phyloP scores from a whole-genome alignment of 371 early-diverging fungal species.

The Rhizomucor pusillus region DNA sequence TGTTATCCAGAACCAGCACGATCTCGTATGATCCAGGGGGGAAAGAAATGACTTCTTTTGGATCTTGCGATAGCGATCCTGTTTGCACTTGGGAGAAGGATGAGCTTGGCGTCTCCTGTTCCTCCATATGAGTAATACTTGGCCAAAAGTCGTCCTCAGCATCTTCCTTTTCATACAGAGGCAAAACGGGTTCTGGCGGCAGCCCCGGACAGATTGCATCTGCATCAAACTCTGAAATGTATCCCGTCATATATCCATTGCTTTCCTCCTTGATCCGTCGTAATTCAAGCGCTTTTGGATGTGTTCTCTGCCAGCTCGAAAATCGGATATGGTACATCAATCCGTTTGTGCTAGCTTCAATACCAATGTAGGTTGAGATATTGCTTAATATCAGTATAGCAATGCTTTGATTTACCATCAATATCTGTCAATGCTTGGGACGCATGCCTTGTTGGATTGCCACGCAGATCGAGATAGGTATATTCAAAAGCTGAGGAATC shows the following conservation, averaged over 20 bases:
- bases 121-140: too few species aligned
- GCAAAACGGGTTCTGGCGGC: constrained; percentile 22
- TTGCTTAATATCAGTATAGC: too few species aligned
- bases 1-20: constrained; percentile 73
- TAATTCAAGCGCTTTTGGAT: constrained; percentile 14
- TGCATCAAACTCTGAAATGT: constrained; percentile 17
- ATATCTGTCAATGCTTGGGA: constrained; percentile 27
- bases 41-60: background rate
- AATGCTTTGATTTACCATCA: constrained; percentile 16
- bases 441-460: constrained; percentile 18
- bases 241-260: constrained; percentile 14
- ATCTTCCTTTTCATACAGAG: constrained; percentile 15
- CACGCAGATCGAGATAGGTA: constrained; percentile 26
- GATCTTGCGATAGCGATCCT: background rate
- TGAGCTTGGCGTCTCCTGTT: too few species aligned
- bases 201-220: constrained; percentile 28
- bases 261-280: constrained; percentile 2
- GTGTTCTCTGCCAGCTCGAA: constrained; percentile 18
- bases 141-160: constrained; percentile 25
- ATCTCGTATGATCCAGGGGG: constrained; percentile 69
- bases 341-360: constrained; percentile 1
- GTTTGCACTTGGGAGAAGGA: background rate
- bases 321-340: constrained; percentile 32
- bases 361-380: background rate
- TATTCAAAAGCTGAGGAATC: constrained; percentile 11